A percentile compares a stretch with the other conserved stretches of the same genome.
Conservation (phyloP, 2,329 filamentous ascomycete species). For the Cercospora nicotianae region DNA sequence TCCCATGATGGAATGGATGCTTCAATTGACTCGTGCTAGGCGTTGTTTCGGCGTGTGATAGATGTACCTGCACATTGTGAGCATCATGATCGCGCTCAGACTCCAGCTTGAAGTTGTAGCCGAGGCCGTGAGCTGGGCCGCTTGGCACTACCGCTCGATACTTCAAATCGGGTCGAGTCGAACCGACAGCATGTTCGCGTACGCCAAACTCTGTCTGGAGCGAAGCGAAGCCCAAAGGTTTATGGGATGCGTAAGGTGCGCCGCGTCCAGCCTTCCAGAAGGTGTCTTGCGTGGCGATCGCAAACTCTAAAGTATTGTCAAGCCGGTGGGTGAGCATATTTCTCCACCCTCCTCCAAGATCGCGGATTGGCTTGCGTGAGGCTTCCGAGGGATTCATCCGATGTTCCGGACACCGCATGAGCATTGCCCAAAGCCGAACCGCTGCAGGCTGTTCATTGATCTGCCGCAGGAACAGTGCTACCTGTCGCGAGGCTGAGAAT, state of each 20-base stretch:
- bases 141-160: background rate
- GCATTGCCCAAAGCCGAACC: background rate
- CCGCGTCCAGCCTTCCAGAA: background rate
- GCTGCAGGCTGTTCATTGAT: background rate
- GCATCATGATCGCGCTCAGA: background rate
- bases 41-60: background rate
- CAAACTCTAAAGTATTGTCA: background rate
- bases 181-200: background rate
- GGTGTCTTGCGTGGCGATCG: background rate
- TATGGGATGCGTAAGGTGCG: background rate
- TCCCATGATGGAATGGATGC: conserved; percentile 28
- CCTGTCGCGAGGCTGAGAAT: background rate
- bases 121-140: background rate
- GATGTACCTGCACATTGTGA: background rate
- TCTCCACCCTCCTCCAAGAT: background rate
- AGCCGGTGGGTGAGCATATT: background rate
- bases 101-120: background rate
- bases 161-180: background rate
- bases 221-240: background rate
- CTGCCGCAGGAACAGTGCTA: background rate
- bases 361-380: background rate
- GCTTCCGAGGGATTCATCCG: background rate
- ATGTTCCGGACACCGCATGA: background rate
- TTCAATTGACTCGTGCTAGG: background rate
- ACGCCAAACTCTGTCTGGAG: background rate